Conservation (phyloP, 352 stramenopile genomes). For the Thraustotheca clavata region DNA sequence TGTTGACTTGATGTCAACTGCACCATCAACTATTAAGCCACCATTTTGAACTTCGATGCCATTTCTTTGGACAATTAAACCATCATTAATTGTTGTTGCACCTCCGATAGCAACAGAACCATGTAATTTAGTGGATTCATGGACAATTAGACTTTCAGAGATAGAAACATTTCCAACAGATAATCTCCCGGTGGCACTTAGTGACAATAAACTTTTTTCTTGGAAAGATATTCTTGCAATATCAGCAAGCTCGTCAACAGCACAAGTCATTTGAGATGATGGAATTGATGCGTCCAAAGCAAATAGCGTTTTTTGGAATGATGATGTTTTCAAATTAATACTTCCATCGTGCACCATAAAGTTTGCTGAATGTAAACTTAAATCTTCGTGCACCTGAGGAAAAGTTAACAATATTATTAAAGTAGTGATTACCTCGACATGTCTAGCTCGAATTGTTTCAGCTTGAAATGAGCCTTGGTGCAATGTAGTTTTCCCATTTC, state of each 20-base stretch:
- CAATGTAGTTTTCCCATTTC: constrained; percentile 35
- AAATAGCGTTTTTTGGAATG: neutral
- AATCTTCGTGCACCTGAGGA: constrained; percentile 28
- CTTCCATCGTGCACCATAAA: neutral
- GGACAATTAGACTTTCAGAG: neutral
- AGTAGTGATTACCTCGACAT: neutral
- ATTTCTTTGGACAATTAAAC: neutral
- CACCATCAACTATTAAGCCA: neutral
- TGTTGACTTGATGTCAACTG: neutral
- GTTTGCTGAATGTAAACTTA: constrained; percentile 34
- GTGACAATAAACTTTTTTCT: neutral
- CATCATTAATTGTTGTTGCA: neutral
- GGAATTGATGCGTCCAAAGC: neutral
- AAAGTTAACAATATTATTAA: neutral
- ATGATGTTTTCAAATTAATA: neutral
- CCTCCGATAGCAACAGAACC: neutral
- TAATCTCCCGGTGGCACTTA: neutral
- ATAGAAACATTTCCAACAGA: neutral
- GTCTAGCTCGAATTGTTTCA: constrained; percentile 14
- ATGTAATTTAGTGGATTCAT: neutral
- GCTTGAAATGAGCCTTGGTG: constrained; percentile 35
- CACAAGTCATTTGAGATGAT: neutral
- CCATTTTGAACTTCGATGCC: neutral
- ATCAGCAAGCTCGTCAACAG: neutral
- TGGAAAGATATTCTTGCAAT: neutral